Evolutionary conservation across 73 alveolate species (phyloP).

Genomic region (Paramecium sonneborni): DNA sequence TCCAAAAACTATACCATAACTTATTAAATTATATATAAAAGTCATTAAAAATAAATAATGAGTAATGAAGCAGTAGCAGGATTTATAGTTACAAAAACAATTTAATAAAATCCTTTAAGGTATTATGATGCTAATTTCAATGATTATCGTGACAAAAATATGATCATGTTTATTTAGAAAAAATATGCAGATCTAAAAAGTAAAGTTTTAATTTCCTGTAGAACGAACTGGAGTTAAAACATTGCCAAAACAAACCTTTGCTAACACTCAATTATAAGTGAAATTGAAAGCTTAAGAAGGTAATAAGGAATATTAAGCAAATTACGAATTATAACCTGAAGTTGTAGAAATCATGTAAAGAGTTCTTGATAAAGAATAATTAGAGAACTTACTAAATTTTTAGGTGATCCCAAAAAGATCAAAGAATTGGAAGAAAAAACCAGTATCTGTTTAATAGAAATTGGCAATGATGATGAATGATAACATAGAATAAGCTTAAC

Average conservation of each 20-base stretch:
- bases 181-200: slow-evolving; percentile 49
- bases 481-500: background rate
- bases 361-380: background rate
- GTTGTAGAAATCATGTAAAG: background rate
- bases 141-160: slow-evolving; percentile 33
- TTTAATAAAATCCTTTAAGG: background rate
- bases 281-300: background rate
- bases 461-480: slow-evolving; percentile 14
- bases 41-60: background rate
- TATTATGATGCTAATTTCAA: slow-evolving; percentile 30
- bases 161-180: slow-evolving; percentile 6
- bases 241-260: background rate
- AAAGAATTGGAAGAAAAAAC: slow-evolving; percentile 37
- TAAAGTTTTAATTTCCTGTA: background rate
- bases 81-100: slow-evolving; percentile 26
- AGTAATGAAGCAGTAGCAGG: slow-evolving; percentile 54
- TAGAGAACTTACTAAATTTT: background rate
- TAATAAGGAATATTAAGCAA: background rate
- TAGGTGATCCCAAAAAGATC: background rate
- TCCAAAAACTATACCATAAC: slow-evolving; percentile 26
- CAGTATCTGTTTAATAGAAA: background rate
- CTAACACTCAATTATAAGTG: slow-evolving; percentile 11
- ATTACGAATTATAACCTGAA: background rate
- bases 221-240: background rate
- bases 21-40: background rate